Conservation (phyloP, 805 yeast species). For the Metschnikowia noctiluminum region DNA sequence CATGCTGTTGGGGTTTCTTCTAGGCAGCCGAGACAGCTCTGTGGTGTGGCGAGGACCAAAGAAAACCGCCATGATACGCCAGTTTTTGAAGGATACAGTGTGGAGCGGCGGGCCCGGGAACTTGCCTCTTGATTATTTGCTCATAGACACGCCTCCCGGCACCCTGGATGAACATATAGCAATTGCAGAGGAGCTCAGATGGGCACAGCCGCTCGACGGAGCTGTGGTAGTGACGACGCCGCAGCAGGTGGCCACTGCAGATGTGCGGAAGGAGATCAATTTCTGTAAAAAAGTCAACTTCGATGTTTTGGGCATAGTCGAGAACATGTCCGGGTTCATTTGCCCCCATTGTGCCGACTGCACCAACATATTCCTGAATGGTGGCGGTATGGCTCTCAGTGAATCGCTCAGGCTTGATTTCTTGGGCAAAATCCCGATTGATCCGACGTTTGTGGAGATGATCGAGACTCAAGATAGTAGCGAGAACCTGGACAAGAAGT, state of each 20-base stretch:
- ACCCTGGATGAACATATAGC: slow-evolving; percentile 98
- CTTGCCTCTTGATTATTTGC: slow-evolving; percentile 57
- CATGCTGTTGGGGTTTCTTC: slow-evolving; percentile 85
- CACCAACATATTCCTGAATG: slow-evolving; percentile 87
- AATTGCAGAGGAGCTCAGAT: slow-evolving; percentile 83
- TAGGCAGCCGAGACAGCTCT: slow-evolving; percentile 80
- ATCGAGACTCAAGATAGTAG: slow-evolving; percentile 61
- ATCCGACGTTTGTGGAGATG: slow-evolving; percentile 84
- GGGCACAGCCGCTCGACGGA: slow-evolving; percentile 71
- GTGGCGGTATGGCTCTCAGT: slow-evolving; percentile 84
- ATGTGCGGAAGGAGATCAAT: slow-evolving; percentile 89
- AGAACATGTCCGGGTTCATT: slow-evolving; percentile 94
- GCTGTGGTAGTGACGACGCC: slow-evolving; percentile 97
- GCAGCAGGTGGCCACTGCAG: slow-evolving; percentile 88
- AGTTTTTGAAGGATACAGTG: slow-evolving; percentile 82
- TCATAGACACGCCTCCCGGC: slow-evolving; percentile 98
- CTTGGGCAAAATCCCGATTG: slow-evolving; percentile 88
- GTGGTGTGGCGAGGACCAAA: slow-evolving; percentile 99
- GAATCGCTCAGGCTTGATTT: slow-evolving; percentile 57
- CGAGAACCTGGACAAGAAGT: slow-evolving; percentile 16
- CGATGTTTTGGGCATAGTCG: slow-evolving; percentile 79
- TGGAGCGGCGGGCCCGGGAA: slow-evolving; percentile 64
- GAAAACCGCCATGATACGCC: slow-evolving; percentile 96
- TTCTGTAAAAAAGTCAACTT: slow-evolving; percentile 86
- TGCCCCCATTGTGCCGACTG: slow-evolving; percentile 94